These are phyloP conservation scores for Crithidia mellificae DNA, from an alignment of 208 protist species.

Conservation along the genomic window DNA sequence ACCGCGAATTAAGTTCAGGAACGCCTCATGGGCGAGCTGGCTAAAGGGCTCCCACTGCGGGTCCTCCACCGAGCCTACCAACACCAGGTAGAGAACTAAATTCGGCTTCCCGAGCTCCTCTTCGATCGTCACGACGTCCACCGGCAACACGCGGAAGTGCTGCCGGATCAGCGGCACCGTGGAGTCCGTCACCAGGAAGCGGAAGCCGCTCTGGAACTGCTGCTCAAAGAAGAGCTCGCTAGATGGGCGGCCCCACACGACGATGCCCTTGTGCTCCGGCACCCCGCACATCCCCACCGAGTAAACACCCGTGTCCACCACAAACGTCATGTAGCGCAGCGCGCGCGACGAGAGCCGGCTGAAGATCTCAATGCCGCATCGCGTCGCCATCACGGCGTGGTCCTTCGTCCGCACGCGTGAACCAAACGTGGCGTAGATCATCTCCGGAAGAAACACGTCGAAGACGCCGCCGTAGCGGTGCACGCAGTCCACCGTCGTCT, in stretches of 20 bases:
- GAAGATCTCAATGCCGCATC: conserved; percentile 44
- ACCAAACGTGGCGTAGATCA: conserved; percentile 47
- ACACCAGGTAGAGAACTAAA: conserved; percentile 37
- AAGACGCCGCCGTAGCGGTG: conserved; percentile 43
- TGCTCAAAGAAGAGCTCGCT: conserved; percentile 31
- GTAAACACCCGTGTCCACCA: conserved; percentile 47
- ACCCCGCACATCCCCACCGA: conserved; percentile 38
- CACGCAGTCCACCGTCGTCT: conserved; percentile 26
- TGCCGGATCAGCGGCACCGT: conserved; percentile 36
- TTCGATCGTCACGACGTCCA: conserved; percentile 32
- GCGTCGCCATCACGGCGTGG: conserved; percentile 39
- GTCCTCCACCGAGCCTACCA: conserved; percentile 24
- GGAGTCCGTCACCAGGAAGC: conserved; percentile 40
- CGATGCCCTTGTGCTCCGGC: conserved; percentile 38
- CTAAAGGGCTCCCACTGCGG: conserved; percentile 27
- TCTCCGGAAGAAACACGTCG: conserved; percentile 44
- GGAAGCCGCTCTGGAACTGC: conserved; percentile 31
- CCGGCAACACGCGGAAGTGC: conserved; percentile 38
- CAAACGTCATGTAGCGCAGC: conserved; percentile 27
- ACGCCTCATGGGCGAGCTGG: conserved; percentile 20
- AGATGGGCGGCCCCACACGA: conserved; percentile 34
- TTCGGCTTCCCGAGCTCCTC: conserved; percentile 15
- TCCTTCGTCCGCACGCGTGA: conserved; percentile 25
- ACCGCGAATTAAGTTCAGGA: conserved; percentile 17
- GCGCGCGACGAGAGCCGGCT: conserved; percentile 18